Evolutionary conservation across 2,329 filamentous ascomycete genomes (phyloP).

Genomic region (Tolypocladium guangdongense): DNA sequence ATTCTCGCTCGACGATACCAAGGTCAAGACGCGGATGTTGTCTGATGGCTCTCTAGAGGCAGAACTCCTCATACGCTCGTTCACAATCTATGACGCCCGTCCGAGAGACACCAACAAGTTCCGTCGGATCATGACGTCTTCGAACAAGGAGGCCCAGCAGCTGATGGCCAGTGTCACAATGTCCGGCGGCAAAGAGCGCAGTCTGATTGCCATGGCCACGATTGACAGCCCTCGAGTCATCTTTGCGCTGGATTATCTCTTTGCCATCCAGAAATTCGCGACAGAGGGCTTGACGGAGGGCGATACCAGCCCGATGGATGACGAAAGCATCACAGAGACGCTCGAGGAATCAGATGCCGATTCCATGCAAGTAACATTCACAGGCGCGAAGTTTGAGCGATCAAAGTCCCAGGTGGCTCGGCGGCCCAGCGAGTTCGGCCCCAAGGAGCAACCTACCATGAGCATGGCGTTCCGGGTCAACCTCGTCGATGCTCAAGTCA

Average conservation of each 20-base stretch:
- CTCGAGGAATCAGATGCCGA: constrained; percentile 49
- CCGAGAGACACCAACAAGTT: constrained; percentile 87
- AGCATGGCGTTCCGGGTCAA: constrained; percentile 83
- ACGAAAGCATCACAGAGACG: constrained; percentile 44
- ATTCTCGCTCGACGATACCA: constrained; percentile 89
- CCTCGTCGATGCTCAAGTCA: constrained; percentile 90
- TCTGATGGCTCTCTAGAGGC: constrained; percentile 86
- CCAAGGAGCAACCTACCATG: constrained; percentile 35
- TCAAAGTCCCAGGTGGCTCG: constrained; percentile 16
- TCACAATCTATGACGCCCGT: constrained; percentile 91
- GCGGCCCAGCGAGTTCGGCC: constrained; percentile 10
- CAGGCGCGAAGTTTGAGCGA: constrained; percentile 23
- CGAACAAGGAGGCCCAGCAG: constrained; percentile 90
- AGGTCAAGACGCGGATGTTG: constrained; percentile 84
- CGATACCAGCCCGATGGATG: constrained; percentile 41
- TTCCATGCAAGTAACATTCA: constrained; percentile 39
- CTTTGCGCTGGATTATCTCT: constrained; percentile 90
- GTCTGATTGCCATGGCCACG: constrained; percentile 81
- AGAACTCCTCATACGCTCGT: constrained; percentile 85
- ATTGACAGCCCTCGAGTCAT: constrained; percentile 93
- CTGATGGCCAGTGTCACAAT: constrained; percentile 97
- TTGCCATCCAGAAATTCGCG: constrained; percentile 78
- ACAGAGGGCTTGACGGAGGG: constrained; percentile 55
- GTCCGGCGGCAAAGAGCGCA: constrained; percentile 70
- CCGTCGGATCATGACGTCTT: constrained; percentile 93